These are phyloP conservation scores for Sphaerosporella brunnea DNA, from an alignment of 495 filamentous ascomycete species.

Conservation along the genomic window DNA sequence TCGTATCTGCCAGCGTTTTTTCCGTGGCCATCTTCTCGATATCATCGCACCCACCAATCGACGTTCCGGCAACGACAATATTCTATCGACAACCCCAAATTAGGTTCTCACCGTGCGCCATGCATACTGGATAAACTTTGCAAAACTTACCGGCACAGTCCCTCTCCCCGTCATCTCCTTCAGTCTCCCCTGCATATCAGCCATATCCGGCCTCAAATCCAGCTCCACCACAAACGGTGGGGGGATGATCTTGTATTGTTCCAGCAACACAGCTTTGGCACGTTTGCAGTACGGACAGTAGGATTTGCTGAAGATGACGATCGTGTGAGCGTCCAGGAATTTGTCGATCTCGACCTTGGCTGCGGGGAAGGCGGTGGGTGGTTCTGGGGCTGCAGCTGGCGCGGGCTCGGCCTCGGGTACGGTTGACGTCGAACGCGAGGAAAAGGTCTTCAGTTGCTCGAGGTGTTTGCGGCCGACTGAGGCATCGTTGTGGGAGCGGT, in stretches of 20 bases:
- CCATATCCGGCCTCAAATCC: constrained; percentile 60
- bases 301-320: constrained; percentile 89
- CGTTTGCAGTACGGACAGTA: constrained; percentile 71
- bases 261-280: constrained; percentile 67
- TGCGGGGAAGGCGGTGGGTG: not conserved
- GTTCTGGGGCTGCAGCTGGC: not conserved
- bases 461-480: constrained; percentile 26
- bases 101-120: not conserved
- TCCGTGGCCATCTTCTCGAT: constrained; percentile 51
- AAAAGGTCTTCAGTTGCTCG: constrained; percentile 27
- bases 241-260: constrained; percentile 66
- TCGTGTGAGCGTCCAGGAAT: constrained; percentile 27
- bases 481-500: no score
- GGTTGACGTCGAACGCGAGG: constrained; percentile 9
- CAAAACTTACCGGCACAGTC: constrained; percentile 47
- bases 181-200: constrained; percentile 48
- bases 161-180: constrained; percentile 53
- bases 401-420: not conserved
- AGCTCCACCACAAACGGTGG: constrained; percentile 79
- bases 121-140: not conserved
- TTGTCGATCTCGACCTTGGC: not conserved
- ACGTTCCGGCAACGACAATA: constrained; percentile 67
- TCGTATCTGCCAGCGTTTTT: constrained; percentile 50
- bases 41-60: constrained; percentile 82
- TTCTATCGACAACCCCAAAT: constrained; percentile 31